Evolutionary conservation across 176 grass and related monocot genomes (phyloP).

Genomic region (bread wheat (Triticum aestivum)): IWGSC_CS_RefSeq_v2.1 NC_057802.1:388526766-388527265

Average conservation of each 20-base stretch:
- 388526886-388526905: neutral
- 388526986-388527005: neutral
- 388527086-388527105: slow-evolving; percentile 37
- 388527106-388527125: slow-evolving; percentile 29
- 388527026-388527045: neutral
- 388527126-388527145: slow-evolving; percentile 25
- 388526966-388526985: neutral
- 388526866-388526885: neutral
- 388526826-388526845: too few relatives aligned
- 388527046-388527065: neutral
- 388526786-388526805: too few relatives aligned
- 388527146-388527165: slow-evolving; percentile 37
- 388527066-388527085: slow-evolving; percentile 11
- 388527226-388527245: slow-evolving; percentile 28
- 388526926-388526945: neutral
- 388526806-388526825: too few relatives aligned
- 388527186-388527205: slow-evolving; percentile 38
- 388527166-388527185: slow-evolving; percentile 35
- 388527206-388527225: slow-evolving; percentile 36
- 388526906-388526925: neutral
- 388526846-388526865: neutral
- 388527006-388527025: neutral
- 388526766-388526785: too few relatives aligned
- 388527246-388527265: slow-evolving; percentile 33
- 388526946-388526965: neutral